Percentiles rank a stretch among this genome's conserved stretches.
phyloP scores from a whole-genome alignment of 140 eudicot genomes.

The Cichorium intybus region DNA sequence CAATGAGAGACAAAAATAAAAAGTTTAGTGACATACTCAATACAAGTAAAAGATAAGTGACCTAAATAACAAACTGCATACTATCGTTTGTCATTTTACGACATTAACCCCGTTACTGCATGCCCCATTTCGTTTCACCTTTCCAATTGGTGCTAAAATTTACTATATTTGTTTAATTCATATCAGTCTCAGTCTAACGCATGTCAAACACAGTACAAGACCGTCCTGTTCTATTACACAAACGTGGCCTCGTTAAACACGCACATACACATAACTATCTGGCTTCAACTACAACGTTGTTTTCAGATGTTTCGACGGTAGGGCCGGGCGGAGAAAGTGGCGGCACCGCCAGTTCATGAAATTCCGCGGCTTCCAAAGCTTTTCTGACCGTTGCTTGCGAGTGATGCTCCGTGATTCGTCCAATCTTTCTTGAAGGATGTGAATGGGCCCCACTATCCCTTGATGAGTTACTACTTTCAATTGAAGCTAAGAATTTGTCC shows the following conservation, averaged over 20 bases:
- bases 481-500: conserved; percentile 64
- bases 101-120: too few species aligned
- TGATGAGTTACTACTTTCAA: conserved; percentile 62
- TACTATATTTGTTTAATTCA: too few species aligned
- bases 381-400: conserved; percentile 62
- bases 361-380: conserved; percentile 30
- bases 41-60: too few species aligned
- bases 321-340: conserved; percentile 84
- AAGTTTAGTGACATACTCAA: too few species aligned
- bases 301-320: conserved; percentile 40
- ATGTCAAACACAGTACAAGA: too few species aligned
- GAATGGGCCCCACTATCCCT: conserved; percentile 34
- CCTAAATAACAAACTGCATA: too few species aligned
- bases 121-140: too few species aligned
- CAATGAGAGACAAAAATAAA: too few species aligned
- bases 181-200: too few species aligned
- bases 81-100: too few species aligned
- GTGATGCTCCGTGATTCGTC: conserved; percentile 26
- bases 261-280: too few species aligned
- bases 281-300: conserved; percentile 26
- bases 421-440: conserved; percentile 53
- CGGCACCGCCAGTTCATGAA: conserved; percentile 67
- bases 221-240: conserved; percentile 31
- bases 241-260: background rate
- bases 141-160: too few species aligned